These are phyloP conservation scores for Sphaerosporella brunnea DNA, from an alignment of 495 filamentous ascomycete species.

Conservation along the genomic window DNA sequence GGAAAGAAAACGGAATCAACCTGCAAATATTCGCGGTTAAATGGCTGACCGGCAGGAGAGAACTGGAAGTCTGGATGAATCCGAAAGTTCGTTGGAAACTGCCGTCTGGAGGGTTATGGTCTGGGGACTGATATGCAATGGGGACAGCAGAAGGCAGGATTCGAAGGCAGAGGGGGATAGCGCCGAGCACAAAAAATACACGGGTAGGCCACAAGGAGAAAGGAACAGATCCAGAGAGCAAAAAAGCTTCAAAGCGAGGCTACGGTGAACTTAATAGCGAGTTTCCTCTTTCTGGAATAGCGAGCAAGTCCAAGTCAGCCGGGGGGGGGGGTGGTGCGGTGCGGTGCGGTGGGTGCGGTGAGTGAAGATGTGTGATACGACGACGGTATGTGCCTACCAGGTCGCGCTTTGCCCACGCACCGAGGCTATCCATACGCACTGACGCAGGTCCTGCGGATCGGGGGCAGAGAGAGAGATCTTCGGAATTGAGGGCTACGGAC, in stretches of 20 bases:
- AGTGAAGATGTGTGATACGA: conserved; percentile 4
- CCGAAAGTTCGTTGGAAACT: no score
- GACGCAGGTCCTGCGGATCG: conserved; percentile 24
- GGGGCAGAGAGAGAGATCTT: conserved; percentile 25
- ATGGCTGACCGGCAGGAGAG: no score
- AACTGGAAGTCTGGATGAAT: no score
- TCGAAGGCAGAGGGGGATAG: no score
- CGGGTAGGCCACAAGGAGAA: not conserved
- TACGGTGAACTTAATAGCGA: not conserved
- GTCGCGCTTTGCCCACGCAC: conserved; percentile 1
- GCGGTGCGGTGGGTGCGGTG: no score
- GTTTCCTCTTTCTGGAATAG: conserved; percentile 5
- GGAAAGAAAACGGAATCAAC: no score
- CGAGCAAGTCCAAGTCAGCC: not conserved
- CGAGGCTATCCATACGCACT: conserved; percentile 7
- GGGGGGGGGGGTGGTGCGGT: not conserved
- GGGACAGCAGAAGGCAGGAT: no score
- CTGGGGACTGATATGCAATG: no score
- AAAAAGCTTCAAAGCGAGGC: not conserved
- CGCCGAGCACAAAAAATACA: not conserved
- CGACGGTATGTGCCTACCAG: conserved; percentile 4
- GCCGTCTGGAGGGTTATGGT: no score
- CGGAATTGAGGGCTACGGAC: conserved; percentile 13
- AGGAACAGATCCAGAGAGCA: not conserved
- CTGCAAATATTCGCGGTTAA: no score